A percentile compares a stretch with the other conserved stretches of the same genome.
phyloP scores from a whole-genome alignment of 441 rosid genomes.

The Eruca vesicaria region DNA sequence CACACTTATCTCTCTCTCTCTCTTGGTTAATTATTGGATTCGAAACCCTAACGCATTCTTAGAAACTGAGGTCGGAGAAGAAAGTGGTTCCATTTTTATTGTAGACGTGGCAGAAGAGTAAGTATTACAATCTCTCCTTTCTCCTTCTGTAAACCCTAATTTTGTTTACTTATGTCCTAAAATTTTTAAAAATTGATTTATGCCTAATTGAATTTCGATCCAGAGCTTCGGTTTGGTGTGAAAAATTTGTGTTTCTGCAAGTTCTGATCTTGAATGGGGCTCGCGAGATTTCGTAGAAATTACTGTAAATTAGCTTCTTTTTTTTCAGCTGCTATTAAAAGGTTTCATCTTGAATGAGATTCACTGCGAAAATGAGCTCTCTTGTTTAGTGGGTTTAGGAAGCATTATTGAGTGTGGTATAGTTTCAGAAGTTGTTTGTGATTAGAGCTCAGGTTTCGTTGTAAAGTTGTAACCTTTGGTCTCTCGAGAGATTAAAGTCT shows the following conservation, averaged over 20 bases:
- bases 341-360: conserved; percentile 3
- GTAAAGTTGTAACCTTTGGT: too few relatives aligned
- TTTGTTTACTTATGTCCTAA: neutral
- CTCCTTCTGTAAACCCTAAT: conserved; percentile 43
- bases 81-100: conserved; percentile 24
- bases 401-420: neutral
- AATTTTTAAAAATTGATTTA: too few relatives aligned
- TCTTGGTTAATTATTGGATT: conserved; percentile 34
- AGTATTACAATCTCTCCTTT: conserved; percentile 25
- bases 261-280: conserved; percentile 33
- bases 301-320: conserved; percentile 5
- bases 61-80: conserved; percentile 27
- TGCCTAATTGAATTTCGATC: too few relatives aligned
- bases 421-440: neutral
- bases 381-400: neutral
- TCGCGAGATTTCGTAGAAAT: conserved; percentile 16
- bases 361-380: conserved; percentile 3
- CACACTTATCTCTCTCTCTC: neutral
- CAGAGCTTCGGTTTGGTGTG: too few relatives aligned
- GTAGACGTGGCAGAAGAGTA: conserved; percentile 32
- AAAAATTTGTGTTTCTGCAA: conserved; percentile 1
- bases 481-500: neutral
- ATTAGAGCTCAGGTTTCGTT: neutral
- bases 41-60: conserved; percentile 46
- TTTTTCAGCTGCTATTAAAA: neutral